Percentiles rank a stretch among this genome's conserved stretches.
These are phyloP conservation scores for Mycena vitilis DNA, from an alignment of 768 basidiomycete species.

Conservation along the genomic window DNA sequence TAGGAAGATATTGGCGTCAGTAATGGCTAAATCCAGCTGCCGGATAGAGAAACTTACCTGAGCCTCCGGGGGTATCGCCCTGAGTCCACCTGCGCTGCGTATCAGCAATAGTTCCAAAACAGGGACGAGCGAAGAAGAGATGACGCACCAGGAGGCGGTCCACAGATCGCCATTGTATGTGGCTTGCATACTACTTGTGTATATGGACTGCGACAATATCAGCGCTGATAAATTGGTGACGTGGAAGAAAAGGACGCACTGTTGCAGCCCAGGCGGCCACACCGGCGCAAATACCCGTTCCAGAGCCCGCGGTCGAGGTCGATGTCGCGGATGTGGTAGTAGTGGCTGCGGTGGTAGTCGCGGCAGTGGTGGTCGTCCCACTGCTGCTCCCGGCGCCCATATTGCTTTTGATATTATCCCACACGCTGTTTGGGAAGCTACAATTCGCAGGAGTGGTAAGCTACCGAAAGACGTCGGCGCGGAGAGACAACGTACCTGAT, in stretches of 20 bases:
- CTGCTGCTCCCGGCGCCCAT: conserved; percentile 52
- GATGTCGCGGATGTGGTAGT: conserved; percentile 39
- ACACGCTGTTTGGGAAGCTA: conserved; percentile 76
- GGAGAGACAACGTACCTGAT: conserved; percentile 54
- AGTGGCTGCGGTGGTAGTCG: background rate
- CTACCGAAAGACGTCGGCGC: too few relatives aligned
- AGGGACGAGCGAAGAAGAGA: background rate
- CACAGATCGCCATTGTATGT: conserved; percentile 65
- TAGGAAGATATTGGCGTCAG: conserved; percentile 32
- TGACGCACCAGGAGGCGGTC: conserved; percentile 66
- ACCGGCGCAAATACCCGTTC: conserved; percentile 51
- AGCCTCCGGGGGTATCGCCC: conserved; percentile 64
- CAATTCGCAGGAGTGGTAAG: conserved; percentile 3
- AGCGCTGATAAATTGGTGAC: too few relatives aligned
- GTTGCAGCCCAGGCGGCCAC: conserved; percentile 60
- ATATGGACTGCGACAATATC: conserved; percentile 49
- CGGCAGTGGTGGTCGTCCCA: too few relatives aligned
- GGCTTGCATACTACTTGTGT: conserved; percentile 57
- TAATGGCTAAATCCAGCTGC: conserved; percentile 3
- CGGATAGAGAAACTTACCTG: conserved; percentile 49
- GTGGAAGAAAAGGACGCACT: conserved; percentile 40
- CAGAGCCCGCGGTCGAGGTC: conserved; percentile 39
- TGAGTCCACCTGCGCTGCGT: conserved; percentile 58
- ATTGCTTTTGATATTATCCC: conserved; percentile 76
- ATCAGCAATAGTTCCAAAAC: background rate